phyloP scores from a whole-genome alignment of 139 green algal species.

The Picochlorum sp. region DNA sequence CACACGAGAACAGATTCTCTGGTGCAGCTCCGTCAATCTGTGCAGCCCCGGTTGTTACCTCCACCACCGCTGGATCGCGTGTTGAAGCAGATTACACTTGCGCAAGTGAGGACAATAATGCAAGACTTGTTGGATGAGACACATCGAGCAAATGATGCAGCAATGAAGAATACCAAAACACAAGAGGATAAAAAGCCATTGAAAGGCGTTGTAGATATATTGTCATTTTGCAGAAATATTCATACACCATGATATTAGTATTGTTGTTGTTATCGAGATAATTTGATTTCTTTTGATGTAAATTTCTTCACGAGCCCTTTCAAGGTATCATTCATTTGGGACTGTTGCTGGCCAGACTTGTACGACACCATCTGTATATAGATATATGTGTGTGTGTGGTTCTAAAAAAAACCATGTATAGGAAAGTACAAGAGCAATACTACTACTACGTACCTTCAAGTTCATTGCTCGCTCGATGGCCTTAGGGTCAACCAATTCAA shows the following conservation, averaged over 20 bases:
- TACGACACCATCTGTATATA: not conserved
- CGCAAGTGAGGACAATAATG: constrained; percentile 35
- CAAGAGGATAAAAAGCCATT: not conserved
- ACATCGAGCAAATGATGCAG: constrained; percentile 17
- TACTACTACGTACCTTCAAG: constrained; percentile 8
- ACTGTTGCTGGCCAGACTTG: no score
- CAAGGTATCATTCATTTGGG: not conserved
- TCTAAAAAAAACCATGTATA: not conserved
- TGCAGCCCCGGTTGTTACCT: constrained; percentile 34
- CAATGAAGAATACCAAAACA: constrained; percentile 1
- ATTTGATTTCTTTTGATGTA: constrained; percentile 4
- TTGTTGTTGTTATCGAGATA: not conserved
- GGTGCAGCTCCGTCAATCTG: constrained; percentile 48
- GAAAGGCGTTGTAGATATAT: not conserved
- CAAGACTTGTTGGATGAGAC: constrained; percentile 37
- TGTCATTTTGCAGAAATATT: constrained; percentile 3
- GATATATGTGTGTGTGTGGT: not conserved
- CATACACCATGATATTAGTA: not conserved
- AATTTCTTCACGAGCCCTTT: constrained; percentile 1
- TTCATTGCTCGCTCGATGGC: constrained; percentile 23
- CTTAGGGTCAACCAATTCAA: constrained; percentile 17
- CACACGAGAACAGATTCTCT: constrained; percentile 11
- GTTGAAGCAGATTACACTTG: constrained; percentile 38
- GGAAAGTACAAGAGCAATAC: not conserved
- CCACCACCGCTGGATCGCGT: constrained; percentile 34